phyloP scores from a whole-genome alignment of 1,284 basidiomycete genomes.

The Ceratobasidium sp. region DNA sequence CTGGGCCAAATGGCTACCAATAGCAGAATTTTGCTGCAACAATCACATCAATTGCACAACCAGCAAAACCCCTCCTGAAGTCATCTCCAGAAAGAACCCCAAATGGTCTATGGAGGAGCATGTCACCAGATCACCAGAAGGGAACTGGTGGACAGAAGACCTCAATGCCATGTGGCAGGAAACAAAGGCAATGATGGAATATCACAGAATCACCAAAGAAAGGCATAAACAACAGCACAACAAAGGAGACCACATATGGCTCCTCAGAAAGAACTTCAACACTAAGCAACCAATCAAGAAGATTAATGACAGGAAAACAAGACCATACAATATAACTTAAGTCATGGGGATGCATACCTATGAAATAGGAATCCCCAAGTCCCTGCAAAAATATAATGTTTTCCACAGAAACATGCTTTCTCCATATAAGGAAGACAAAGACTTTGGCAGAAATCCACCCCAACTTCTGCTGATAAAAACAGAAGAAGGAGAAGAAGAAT shows the following conservation, averaged over 20 bases:
- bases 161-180: background rate
- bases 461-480: too few relatives aligned
- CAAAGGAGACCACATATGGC: slow-evolving; percentile 42
- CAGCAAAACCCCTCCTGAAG: slow-evolving; percentile 44
- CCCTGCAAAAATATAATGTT: too few relatives aligned
- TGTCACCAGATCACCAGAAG: background rate
- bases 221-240: slow-evolving; percentile 22
- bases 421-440: too few relatives aligned
- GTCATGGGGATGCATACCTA: too few relatives aligned
- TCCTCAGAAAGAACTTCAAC: slow-evolving; percentile 40
- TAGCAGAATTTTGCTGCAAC: slow-evolving; percentile 42
- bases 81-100: slow-evolving; percentile 43
- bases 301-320: slow-evolving; percentile 37
- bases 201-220: background rate
- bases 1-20: slow-evolving; percentile 41
- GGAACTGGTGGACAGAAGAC: background rate
- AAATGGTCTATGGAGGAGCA: background rate
- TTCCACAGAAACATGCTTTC: too few relatives aligned
- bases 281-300: too few relatives aligned
- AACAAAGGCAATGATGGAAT: background rate
- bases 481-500: too few relatives aligned
- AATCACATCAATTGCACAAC: slow-evolving; percentile 34
- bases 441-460: too few relatives aligned
- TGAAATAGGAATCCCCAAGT: too few relatives aligned
- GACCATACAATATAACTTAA: slow-evolving; percentile 43